Evolutionary conservation across 495 filamentous ascomycete species (phyloP).

Genomic region (Penicillium daleae): DNA sequence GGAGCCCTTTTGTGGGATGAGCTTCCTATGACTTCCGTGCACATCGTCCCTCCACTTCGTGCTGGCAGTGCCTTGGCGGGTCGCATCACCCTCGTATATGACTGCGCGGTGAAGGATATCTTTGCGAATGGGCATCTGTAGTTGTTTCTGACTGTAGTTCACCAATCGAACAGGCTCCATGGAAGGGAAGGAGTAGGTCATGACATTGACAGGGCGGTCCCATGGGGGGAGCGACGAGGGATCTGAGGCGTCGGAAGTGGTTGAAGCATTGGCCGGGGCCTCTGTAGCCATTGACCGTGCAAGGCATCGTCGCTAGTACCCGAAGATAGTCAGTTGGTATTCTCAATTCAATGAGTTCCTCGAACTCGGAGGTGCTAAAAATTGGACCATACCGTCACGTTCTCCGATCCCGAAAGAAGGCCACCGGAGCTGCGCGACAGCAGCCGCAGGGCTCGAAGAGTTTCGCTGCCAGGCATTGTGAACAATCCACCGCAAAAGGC

Average conservation of each 20-base stretch:
- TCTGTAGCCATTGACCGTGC: slow-evolving; percentile 83
- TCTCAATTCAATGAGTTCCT: neutral
- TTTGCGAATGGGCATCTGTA: slow-evolving; percentile 81
- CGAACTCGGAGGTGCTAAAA: neutral
- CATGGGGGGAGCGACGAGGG: slow-evolving; percentile 35
- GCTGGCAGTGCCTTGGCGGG: slow-evolving; percentile 83
- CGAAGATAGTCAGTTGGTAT: slow-evolving; percentile 22
- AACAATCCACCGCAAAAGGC: slow-evolving; percentile 5
- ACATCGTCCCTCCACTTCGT: slow-evolving; percentile 86
- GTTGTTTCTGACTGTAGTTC: slow-evolving; percentile 77
- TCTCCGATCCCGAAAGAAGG: slow-evolving; percentile 48
- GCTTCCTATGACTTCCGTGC: slow-evolving; percentile 75
- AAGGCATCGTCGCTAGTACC: slow-evolving; percentile 54
- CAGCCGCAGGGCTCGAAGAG: slow-evolving; percentile 43
- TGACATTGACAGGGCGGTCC: slow-evolving; percentile 65
- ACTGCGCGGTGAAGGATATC: slow-evolving; percentile 94
- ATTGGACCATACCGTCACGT: slow-evolving; percentile 48
- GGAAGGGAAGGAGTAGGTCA: slow-evolving; percentile 86
- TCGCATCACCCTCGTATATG: slow-evolving; percentile 87
- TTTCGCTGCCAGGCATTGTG: slow-evolving; percentile 46
- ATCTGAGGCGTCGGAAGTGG: slow-evolving; percentile 44
- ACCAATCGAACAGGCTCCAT: slow-evolving; percentile 84
- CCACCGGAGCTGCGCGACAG: slow-evolving; percentile 48
- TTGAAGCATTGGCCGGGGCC: slow-evolving; percentile 31
- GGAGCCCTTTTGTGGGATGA: slow-evolving; percentile 82